Conservation (phyloP, 768 basidiomycete species). For the Pleurotus cornucopiae region DNA sequence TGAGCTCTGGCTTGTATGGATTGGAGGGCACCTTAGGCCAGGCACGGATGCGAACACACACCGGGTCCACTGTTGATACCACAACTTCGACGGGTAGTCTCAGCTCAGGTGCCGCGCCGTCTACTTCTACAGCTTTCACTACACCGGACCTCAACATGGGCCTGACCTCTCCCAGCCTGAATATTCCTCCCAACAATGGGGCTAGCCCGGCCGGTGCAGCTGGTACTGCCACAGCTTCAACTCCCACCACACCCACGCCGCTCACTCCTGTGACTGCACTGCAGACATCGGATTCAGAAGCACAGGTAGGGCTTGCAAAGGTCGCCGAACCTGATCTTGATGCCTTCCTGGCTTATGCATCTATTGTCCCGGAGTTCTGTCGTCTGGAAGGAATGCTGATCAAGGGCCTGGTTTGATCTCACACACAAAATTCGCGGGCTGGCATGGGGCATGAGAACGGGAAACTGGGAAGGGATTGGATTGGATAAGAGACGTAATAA, state of each 20-base stretch:
- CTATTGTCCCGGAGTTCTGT: conserved; percentile 81
- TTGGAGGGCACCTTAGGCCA: conserved; percentile 14
- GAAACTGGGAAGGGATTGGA: neutral
- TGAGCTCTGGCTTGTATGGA: conserved; percentile 17
- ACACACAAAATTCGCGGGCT: no score
- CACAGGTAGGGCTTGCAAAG: conserved; percentile 73
- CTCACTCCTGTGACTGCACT: conserved; percentile 70
- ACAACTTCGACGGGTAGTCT: conserved; percentile 22
- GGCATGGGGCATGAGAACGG: neutral
- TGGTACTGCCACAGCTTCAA: conserved; percentile 21
- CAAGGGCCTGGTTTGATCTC: conserved; percentile 47
- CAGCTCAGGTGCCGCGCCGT: conserved; percentile 22
- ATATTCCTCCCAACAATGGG: conserved; percentile 17
- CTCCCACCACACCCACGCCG: conserved; percentile 51
- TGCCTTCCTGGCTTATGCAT: conserved; percentile 81
- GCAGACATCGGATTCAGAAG: conserved; percentile 67
- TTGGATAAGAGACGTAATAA: neutral
- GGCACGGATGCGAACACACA: conserved; percentile 51
- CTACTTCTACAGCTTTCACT: conserved; percentile 44
- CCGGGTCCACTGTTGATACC: conserved; percentile 39
- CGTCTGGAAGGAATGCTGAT: conserved; percentile 76
- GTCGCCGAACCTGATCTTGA: conserved; percentile 83
- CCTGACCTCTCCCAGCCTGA: conserved; percentile 17
- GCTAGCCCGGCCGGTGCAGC: conserved; percentile 12
- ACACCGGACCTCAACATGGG: conserved; percentile 53